Evolutionary conservation across 257 asterid genomes (phyloP), one percentile per base, ranked within the genome.

Genomic region (Penstemon newberryi): DNA sequence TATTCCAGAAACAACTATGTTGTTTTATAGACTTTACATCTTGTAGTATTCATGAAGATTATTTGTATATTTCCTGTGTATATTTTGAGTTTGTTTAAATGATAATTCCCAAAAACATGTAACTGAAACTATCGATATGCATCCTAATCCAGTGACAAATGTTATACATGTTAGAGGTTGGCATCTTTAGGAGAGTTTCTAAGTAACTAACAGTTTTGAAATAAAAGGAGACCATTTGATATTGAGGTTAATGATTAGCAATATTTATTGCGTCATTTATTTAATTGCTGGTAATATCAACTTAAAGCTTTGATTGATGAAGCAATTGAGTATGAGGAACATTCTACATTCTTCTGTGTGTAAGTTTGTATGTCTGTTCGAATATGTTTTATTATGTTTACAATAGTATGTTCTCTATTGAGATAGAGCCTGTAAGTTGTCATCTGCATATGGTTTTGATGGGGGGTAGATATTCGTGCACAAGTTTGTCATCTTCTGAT

Each of bases 251-350:
- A 15, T 60, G 54, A 43, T 25, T 58, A 12, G 58, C 15, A 7
- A 11, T 13, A 49, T 49, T 7, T 7, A 54, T 18, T n/a, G 65
- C 47, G 13, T 13, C 50, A 59, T 39, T 56, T 59, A 7, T 46
- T 46, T 46, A 46, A 4, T 7, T 63, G 36, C 5, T 5, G 19
- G 8, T n/a, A 39, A 4, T 5, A 7, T 18, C 4, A 12, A 5
- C 5, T 55, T 25, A 53, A 53, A 15, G 40, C 40, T 25, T 55
- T 61, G 65, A 64, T 37, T 40, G 36, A 54, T 18, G 11, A 70
- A 70, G 50, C 51, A 9, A 18, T 64, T 40, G 58, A 49, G 13
- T 60, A 54, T 54, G 58, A 4, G 44, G 54, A 53, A 39, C n/a
- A 51, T 59, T 44, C 45, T 7, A 42, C 61, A 33, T 19, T 55